Evolutionary conservation across 345 rosid species (phyloP), one percentile per base, ranked within the genome.

Genomic region (Nephelium lappaceum): DNA sequence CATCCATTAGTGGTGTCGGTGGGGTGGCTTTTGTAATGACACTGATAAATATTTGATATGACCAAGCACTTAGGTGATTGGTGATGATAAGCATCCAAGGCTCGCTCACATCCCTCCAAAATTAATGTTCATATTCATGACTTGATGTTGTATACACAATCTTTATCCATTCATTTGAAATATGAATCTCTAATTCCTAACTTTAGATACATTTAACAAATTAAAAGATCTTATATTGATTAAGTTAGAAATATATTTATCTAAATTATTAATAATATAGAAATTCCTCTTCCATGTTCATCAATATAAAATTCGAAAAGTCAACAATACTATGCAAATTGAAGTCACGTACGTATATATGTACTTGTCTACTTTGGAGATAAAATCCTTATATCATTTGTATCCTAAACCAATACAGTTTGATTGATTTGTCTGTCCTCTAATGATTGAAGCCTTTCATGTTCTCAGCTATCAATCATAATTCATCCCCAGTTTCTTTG

Each of bases 1-100:
- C 41, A 45, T 18, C 6, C 41, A 5, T 65, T 8, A 9, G n/a
- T 14, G 6, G n/a, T 78, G 75, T 81, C 79, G 79, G 79, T 72
- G 80, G 42, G n/a, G 24, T 25, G 66, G 55, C 23, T 9, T 74
- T 60, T 24, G 16, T 31, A 31, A 31, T 31, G 36, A 4, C 36
- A 31, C n/a, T 31, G 36, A 31, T 15, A 42, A 39, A 4, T 10
- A 31, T 9, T 71, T n/a, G 47, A 70, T 14, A 70, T 45, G 73
- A 70, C 21, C 58, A 25, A 15, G 8, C 38, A 70, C 27, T 25
- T 31, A 4, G 36, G 36, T 31, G 36, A 2, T 31, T 31, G 36
- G 16, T 11, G 15, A 3, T 23, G 38, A 58, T 58, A 10, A 73
- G 76, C 67, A 58, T 73, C 76, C 76, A 23, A 58, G 12, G 67